Conservation (phyloP, 164 flowering plant species). For the Malania oleifera region DNA sequence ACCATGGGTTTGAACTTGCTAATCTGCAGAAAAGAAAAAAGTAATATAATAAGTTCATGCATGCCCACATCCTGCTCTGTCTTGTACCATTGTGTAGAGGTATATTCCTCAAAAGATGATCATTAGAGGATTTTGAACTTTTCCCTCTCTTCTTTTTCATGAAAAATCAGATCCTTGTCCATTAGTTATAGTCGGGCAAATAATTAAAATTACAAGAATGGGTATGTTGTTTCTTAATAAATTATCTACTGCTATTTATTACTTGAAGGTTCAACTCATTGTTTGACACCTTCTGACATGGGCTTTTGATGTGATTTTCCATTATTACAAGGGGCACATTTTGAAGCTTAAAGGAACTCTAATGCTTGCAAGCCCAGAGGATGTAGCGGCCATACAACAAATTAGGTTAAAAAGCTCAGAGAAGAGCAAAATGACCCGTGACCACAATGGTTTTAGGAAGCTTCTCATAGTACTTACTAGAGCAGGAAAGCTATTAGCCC, state of each 20-base stretch:
- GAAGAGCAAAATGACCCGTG: conserved; percentile 92
- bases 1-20: background rate
- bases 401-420: conserved; percentile 82
- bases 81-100: too few relatives aligned
- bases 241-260: background rate
- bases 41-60: too few relatives aligned
- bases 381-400: conserved; percentile 74
- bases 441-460: conserved; percentile 91
- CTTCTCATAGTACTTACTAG: conserved; percentile 84
- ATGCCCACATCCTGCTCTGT: too few relatives aligned
- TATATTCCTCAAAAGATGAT: too few relatives aligned
- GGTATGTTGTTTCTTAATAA: background rate
- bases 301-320: conserved; percentile 8
- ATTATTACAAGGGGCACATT: conserved; percentile 63
- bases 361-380: conserved; percentile 93
- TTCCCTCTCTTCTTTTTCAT: too few relatives aligned
- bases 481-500: conserved; percentile 79
- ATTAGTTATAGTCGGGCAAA: too few relatives aligned
- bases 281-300: background rate
- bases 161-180: too few relatives aligned
- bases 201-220: background rate
- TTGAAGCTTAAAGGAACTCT: conserved; percentile 92
- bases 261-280: background rate
- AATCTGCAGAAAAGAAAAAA: too few relatives aligned
- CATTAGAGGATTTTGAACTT: too few relatives aligned